phyloP scores from a whole-genome alignment of 176 grass and related monocot species.

The Themeda triandra region DNA sequence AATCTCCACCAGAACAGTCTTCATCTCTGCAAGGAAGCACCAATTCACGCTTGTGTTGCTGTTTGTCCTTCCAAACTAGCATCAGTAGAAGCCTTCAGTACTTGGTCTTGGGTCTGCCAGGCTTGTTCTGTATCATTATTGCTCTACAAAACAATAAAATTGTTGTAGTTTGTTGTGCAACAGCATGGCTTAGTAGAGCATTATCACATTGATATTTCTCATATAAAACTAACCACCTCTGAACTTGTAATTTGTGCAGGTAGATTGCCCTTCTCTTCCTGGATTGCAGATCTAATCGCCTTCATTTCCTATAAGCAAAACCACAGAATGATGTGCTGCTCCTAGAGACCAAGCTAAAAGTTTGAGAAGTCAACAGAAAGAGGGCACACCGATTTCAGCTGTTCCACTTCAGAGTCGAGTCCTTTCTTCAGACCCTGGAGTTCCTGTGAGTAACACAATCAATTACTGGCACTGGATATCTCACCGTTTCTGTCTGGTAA shows the following conservation, averaged over 20 bases:
- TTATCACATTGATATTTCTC: neutral
- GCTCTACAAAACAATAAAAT: constrained; percentile 19
- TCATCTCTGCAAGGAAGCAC: neutral
- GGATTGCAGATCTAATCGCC: constrained; percentile 41
- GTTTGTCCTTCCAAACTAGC: constrained; percentile 7
- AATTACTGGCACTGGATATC: neutral
- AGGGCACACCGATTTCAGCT: constrained; percentile 48
- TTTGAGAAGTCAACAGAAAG: neutral
- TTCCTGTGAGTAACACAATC: constrained; percentile 37
- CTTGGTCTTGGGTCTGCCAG: neutral
- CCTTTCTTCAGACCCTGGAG: constrained; percentile 45
- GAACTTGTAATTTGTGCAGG: constrained; percentile 6
- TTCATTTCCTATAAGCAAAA: constrained; percentile 55
- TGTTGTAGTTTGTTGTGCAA: neutral
- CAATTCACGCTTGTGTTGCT: constrained; percentile 8
- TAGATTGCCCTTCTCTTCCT: constrained; percentile 39
- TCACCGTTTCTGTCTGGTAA: no score
- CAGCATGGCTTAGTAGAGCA: neutral
- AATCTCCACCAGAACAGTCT: neutral
- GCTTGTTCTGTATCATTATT: neutral
- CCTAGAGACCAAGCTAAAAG: neutral
- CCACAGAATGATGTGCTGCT: neutral
- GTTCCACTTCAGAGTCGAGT: constrained; percentile 45
- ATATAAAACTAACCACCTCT: constrained; percentile 19
- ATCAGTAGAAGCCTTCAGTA: neutral